A percentile compares a stretch with the other conserved stretches of the same genome.
Conservation (phyloP, 2,329 filamentous ascomycete genomes). For the Cordyceps cicadae region DNA sequence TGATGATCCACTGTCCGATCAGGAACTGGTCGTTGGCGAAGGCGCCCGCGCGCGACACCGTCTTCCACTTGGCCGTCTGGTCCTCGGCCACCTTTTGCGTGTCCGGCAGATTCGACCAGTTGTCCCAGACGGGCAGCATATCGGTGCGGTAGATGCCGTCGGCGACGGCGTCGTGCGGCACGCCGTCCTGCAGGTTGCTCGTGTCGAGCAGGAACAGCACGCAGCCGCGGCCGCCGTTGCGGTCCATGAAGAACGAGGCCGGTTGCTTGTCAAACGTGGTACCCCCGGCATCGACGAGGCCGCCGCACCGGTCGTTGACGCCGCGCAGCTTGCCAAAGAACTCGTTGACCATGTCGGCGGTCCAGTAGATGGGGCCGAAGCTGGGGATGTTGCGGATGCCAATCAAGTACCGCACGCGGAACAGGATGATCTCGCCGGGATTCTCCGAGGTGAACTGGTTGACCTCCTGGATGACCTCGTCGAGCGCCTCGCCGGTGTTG, state of each 20-base stretch:
- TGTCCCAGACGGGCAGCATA: conserved; percentile 20
- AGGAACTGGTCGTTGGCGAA: conserved; percentile 19
- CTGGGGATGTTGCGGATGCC: conserved; percentile 30
- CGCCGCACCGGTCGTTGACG: conserved; percentile 33
- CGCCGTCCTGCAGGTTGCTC: conserved; percentile 15
- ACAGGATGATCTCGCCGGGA: conserved; percentile 36
- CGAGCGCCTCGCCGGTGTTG: conserved; percentile 36
- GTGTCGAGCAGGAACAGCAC: conserved; percentile 24
- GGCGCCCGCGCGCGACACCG: conserved; percentile 15
- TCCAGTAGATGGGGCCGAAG: conserved; percentile 25
- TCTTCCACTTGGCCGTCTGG: conserved; percentile 18
- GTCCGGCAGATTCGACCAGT: conserved; percentile 24
- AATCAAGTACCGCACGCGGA: conserved; percentile 35
- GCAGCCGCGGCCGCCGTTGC: conserved; percentile 25
- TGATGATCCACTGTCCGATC: conserved; percentile 26
- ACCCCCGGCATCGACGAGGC: conserved; percentile 17
- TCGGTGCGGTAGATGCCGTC: conserved; percentile 24
- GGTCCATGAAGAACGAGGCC: conserved; percentile 23
- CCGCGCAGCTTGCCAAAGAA: conserved; percentile 33
- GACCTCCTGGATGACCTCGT: conserved; percentile 34
- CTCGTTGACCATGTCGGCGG: conserved; percentile 29
- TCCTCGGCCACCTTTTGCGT: conserved; percentile 18
- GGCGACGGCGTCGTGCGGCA: conserved; percentile 17
- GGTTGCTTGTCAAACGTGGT: conserved; percentile 20
- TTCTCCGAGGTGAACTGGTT: conserved; percentile 37